Base-by-base conservation (phyloP, 2,329 filamentous ascomycete species). In the Pseudocercospora fijiensis region DNA sequence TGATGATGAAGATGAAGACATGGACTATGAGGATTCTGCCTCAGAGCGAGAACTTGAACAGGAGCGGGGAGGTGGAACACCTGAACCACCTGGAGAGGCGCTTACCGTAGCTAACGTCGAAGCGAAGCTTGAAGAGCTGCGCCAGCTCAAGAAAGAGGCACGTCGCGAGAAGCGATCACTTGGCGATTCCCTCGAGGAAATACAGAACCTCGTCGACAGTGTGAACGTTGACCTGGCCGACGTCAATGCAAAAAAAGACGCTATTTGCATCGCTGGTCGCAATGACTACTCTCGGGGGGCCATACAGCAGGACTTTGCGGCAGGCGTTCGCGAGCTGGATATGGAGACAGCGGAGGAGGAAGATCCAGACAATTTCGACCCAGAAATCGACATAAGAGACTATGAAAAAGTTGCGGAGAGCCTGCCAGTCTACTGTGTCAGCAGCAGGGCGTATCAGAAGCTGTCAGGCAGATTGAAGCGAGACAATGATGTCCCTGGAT, bases 401-500 rank as follows among this genome's bases (percentile, higher is more conserved):
- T 89, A 89, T 58, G 80, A 84, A 0, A 74, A 84, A 49, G 80
- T 88, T 7, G 85, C 84, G 0, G 73, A 73, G 8, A 79, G 77
- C 0, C 77, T 90, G 0, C 83, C 86, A 0, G 86, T 90, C 1
- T 90, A 88, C 70, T 89, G 86, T 65, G 84, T 89, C 16, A 87
- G 84, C 62, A 85, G 83, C 53, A 78, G 83, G 51, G 86, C 83
- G 0, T 90, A 88, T 60, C 86, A 90, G 68, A 85, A 86, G 68
- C 74, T 89, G n/a, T 77, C 79, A 43, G 85, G 83, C 1, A 79
- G 84, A 3, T 71, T 88, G 8, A 72, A 77, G 58, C 82, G 83
- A 49, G 86, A 89, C 59, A 75, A 78, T 1, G 68, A 76, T 10
- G 78, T 85, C 1, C 75, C 79, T 11, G 86, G 86, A 0, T 90